Conservation (phyloP, 208 protist species). For the Trypanosoma lewisi region DNA sequence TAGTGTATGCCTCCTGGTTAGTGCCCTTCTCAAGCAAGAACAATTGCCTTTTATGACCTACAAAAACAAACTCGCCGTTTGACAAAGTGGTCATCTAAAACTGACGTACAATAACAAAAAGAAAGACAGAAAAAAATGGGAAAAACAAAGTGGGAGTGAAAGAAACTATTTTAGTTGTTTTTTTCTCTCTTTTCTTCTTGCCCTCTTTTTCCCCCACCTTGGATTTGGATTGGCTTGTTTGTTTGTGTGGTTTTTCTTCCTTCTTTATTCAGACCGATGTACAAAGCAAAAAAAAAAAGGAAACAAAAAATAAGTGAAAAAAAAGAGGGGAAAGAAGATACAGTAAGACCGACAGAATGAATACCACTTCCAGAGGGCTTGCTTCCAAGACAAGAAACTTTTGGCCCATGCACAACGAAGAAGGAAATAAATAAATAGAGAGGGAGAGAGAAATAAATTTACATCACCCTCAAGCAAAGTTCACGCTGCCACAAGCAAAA, state of each 20-base stretch:
- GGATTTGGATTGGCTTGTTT: not conserved
- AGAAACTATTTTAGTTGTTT: not conserved
- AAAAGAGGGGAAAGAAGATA: too few relatives aligned
- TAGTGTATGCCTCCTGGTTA: slow-evolving; percentile 21
- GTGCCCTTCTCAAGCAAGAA: slow-evolving; percentile 19
- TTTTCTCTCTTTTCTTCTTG: not conserved
- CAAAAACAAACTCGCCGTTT: slow-evolving; percentile 22
- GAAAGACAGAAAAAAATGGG: too few relatives aligned
- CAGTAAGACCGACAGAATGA: too few relatives aligned
- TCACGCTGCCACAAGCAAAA: not conserved
- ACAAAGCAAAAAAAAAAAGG: slow-evolving; percentile 10
- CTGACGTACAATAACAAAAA: slow-evolving; percentile 8
- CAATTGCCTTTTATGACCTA: slow-evolving; percentile 9
- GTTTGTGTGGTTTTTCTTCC: slow-evolving; percentile 5
- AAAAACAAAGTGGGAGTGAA: too few relatives aligned
- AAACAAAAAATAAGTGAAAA: slow-evolving; percentile 5
- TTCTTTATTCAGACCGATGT: not conserved
- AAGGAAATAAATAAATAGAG: slow-evolving; percentile 3
- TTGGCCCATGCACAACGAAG: too few relatives aligned
- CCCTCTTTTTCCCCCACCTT: not conserved
- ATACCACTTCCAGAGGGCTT: too few relatives aligned
- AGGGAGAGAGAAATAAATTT: slow-evolving; percentile 2
- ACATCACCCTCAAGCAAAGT: slow-evolving; percentile 10
- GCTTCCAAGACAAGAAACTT: too few relatives aligned
- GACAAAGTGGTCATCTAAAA: slow-evolving; percentile 18